phyloP scores from a whole-genome alignment of 441 rosid genomes.

The Capsella rubella region DNA sequence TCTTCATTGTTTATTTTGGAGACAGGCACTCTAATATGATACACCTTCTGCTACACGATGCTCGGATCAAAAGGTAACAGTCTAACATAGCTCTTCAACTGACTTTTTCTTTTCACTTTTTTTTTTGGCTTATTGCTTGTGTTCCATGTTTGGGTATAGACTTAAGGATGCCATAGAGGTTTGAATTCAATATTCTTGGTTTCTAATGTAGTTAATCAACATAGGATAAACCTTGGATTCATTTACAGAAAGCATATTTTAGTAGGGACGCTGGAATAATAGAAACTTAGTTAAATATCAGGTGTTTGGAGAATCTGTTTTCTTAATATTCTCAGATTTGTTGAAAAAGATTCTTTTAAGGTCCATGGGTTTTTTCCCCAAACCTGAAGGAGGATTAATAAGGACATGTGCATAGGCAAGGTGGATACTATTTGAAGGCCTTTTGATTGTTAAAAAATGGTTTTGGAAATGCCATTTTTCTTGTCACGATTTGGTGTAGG shows the following conservation, averaged over 20 bases:
- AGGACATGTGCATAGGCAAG: constrained; percentile 1
- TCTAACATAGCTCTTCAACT: not conserved
- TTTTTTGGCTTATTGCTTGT: constrained; percentile 1
- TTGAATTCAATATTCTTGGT: not conserved
- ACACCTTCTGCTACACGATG: constrained; percentile 72
- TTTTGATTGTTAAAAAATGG: not conserved
- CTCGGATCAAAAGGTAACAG: constrained; percentile 77
- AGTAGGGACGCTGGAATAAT: constrained; percentile 2
- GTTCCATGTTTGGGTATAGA: constrained; percentile 1
- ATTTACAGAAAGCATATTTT: not conserved
- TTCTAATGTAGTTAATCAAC: not conserved
- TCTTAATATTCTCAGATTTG: not conserved
- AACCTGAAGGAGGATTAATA: not conserved
- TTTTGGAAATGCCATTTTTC: not conserved
- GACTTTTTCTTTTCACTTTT: not conserved
- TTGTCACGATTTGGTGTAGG: not conserved
- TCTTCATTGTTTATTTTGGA: constrained; percentile 81
- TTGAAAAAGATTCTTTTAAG: not conserved
- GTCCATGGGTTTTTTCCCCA: not conserved
- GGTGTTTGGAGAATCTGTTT: not conserved
- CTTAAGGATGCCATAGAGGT: not conserved
- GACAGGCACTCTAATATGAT: constrained; percentile 80
- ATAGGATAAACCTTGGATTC: not conserved
- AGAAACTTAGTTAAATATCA: not conserved
- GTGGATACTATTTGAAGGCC: constrained; percentile 10